Evolutionary conservation across 1,139 yeast species (phyloP).

Genomic region (Hemisphaericaspora xylanilytica): DNA sequence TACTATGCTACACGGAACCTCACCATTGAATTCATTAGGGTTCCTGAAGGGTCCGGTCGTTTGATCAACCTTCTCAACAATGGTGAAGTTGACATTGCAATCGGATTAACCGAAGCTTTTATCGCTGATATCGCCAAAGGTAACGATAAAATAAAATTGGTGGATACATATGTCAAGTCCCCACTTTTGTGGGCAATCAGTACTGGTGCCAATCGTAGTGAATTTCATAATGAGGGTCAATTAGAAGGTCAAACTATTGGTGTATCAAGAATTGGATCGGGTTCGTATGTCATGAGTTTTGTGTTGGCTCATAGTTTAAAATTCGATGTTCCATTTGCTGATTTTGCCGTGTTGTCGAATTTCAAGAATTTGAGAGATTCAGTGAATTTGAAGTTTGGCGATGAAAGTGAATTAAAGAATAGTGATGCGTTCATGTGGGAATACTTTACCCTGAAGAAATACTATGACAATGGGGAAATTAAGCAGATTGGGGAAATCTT

Average conservation of each 20-base stretch:
- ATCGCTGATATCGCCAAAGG: slow-evolving; percentile 80
- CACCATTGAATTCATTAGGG: slow-evolving; percentile 65
- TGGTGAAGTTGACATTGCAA: slow-evolving; percentile 68
- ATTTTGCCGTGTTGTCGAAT: slow-evolving; percentile 59
- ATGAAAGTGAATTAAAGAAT: slow-evolving; percentile 26
- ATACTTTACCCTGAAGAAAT: slow-evolving; percentile 81
- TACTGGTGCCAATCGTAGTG: slow-evolving; percentile 63
- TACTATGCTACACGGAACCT: slow-evolving; percentile 48
- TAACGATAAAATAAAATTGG: slow-evolving; percentile 56
- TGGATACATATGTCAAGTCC: slow-evolving; percentile 80
- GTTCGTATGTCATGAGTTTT: slow-evolving; percentile 87
- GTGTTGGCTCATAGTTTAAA: slow-evolving; percentile 67
- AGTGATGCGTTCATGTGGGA: slow-evolving; percentile 97
- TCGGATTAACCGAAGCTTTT: slow-evolving; percentile 90
- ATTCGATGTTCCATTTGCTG: slow-evolving; percentile 46
- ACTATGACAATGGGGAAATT: slow-evolving; percentile 76
- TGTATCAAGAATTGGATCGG: slow-evolving; percentile 87
- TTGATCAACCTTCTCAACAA: slow-evolving; percentile 69
- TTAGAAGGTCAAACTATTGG: slow-evolving; percentile 67
- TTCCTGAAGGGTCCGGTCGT: slow-evolving; percentile 86
- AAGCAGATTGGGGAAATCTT: slow-evolving; percentile 82
- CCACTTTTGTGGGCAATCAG: slow-evolving; percentile 91
- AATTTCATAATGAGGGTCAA: slow-evolving; percentile 48
- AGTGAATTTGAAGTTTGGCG: slow-evolving; percentile 54
- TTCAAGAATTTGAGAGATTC: slow-evolving; percentile 77